These are phyloP conservation scores for Tillandsia fasciculata DNA, from an alignment of 176 grass and related monocot species.

Conservation along the genomic window DNA sequence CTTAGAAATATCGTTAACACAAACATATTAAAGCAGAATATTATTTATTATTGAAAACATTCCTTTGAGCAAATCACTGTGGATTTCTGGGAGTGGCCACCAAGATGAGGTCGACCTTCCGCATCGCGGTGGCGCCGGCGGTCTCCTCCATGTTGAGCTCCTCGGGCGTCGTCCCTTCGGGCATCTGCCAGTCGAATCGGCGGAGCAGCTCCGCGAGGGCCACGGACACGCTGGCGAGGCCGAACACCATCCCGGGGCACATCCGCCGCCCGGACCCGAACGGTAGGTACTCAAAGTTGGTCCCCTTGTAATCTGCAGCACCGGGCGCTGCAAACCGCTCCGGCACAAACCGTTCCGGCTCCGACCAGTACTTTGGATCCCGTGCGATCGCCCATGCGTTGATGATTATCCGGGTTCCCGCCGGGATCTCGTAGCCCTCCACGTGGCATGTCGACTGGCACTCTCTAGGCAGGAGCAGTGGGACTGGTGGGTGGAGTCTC, in stretches of 20 bases:
- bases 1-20: too few species aligned
- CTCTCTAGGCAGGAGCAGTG: conserved; percentile 12
- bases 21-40: too few species aligned
- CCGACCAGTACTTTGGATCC: conserved; percentile 21
- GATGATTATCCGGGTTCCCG: conserved; percentile 10
- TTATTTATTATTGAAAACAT: too few species aligned
- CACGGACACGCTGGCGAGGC: background rate
- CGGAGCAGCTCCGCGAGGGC: conserved; percentile 12
- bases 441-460: conserved; percentile 5
- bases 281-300: conserved; percentile 9
- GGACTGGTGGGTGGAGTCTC: conserved; percentile 10
- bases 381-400: conserved; percentile 27
- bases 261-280: conserved; percentile 26
- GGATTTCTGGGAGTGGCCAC: too few species aligned
- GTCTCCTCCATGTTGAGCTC: conserved; percentile 15
- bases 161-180: background rate
- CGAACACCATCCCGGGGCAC: conserved; percentile 12
- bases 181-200: conserved; percentile 21
- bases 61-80: too few species aligned
- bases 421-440: conserved; percentile 10
- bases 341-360: conserved; percentile 13
- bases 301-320: conserved; percentile 7
- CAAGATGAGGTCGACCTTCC: conserved; percentile 14
- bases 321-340: background rate
- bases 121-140: background rate